Base-by-base conservation (phyloP, 2,329 filamentous ascomycete species). In the Aureobasidium lini region DNA sequence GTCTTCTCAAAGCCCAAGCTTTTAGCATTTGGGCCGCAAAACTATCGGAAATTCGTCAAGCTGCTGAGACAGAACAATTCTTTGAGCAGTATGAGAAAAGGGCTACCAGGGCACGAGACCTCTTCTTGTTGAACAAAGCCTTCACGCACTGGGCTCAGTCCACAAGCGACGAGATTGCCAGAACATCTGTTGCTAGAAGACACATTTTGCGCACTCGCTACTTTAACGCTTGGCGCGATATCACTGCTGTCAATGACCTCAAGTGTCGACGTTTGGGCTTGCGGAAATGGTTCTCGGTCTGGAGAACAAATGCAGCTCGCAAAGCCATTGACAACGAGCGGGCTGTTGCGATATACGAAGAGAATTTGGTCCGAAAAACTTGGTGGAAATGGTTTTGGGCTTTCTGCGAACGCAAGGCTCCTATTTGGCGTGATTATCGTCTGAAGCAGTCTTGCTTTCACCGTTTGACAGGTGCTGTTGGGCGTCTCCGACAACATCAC, bases 151-250 rank as follows among this genome's bases (percentile, higher is more conserved):
- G 90, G 90, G 81, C 82, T 10, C 80, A 81, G 58, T 77, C 81
- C 53, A 81, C 88, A 10, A 80, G 79, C 6, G 84, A 88, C 13
- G 83, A 89, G 66, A 76, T 84, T 15, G 80, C 84, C 62, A 81
- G 83, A 42, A 89, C 88, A 4, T 83, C 81, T 4, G 78, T 84
- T 43, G 89, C 88, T 18, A 81, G 87, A 62, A 79, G 84, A 62
- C 87, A 90, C 68, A 84, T 92, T 61, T 74, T 94, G 57, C 79
- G 86, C 59, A 83, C 82, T 11, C 82, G 83, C 59, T 86, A 85
- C 62, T 90, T 89, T 70, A 82, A 82, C 60, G 83, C 83, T 7
- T 90, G 87, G 87, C 79, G 81, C 29, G 79, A 84, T 60, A 83
- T 88, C 58, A 86, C 85, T 0, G 77, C 78, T 1, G 77, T 83